A percentile compares a stretch with the other conserved stretches of the same genome.
Evolutionary conservation across 2,329 filamentous ascomycete genomes (phyloP).

Genomic region (Penicillium griseofulvum): DNA sequence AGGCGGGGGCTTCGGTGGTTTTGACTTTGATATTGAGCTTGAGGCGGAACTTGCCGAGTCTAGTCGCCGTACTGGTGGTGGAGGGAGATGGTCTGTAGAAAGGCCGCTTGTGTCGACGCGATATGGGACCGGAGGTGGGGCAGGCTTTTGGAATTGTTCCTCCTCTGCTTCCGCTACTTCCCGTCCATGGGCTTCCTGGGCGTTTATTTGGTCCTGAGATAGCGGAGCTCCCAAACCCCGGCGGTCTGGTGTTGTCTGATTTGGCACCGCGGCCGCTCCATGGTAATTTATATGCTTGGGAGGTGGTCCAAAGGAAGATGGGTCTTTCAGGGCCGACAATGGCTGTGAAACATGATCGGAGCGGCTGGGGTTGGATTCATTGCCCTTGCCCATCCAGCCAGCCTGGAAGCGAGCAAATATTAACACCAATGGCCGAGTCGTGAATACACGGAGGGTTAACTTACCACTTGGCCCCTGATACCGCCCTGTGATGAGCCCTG

Average conservation of each 20-base stretch:
- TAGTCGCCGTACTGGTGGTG: slow-evolving; percentile 60
- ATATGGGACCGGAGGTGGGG: slow-evolving; percentile 63
- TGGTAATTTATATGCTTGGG: slow-evolving; percentile 63
- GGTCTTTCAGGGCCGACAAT: slow-evolving; percentile 70
- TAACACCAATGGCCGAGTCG: slow-evolving; percentile 13
- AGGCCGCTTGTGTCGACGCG: slow-evolving; percentile 69
- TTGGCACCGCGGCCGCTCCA: slow-evolving; percentile 44
- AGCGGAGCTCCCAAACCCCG: slow-evolving; percentile 46
- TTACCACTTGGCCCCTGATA: slow-evolving; percentile 48
- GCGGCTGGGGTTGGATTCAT: slow-evolving; percentile 44
- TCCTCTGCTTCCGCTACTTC: slow-evolving; percentile 31
- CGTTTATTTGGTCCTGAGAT: slow-evolving; percentile 37
- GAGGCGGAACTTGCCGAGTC: slow-evolving; percentile 29
- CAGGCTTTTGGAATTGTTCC: slow-evolving; percentile 34
- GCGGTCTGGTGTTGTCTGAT: slow-evolving; percentile 46
- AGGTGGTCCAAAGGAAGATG: slow-evolving; percentile 73
- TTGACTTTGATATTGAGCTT: slow-evolving; percentile 36
- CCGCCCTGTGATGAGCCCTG: not conserved
- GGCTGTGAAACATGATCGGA: slow-evolving; percentile 59
- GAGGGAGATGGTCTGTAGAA: slow-evolving; percentile 65
- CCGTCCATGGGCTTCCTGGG: slow-evolving; percentile 31
- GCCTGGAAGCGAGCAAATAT: slow-evolving; percentile 42
- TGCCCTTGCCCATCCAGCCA: slow-evolving; percentile 58
- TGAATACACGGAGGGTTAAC: slow-evolving; percentile 20
- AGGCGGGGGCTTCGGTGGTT: slow-evolving; percentile 61